Base-by-base conservation (phyloP, 768 basidiomycete species). In the Exsudoporus frostii region DNA sequence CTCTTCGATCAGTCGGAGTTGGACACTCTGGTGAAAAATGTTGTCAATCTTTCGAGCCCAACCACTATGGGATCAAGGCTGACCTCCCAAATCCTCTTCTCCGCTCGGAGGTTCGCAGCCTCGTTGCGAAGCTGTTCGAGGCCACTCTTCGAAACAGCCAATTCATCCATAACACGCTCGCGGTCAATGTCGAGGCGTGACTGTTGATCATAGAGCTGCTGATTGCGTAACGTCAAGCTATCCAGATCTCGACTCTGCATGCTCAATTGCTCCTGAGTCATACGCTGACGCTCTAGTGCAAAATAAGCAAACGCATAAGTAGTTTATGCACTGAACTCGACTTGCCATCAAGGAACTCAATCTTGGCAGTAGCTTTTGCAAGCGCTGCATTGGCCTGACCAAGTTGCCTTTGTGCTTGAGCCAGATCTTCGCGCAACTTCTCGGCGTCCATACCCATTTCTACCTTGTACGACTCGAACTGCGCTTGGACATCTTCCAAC, bases 61-160 rank as follows among this genome's bases (percentile, higher is more conserved):
- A 20, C 5, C n/a, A 4, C 14, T 4, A n/a, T 20, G 6, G 6
- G 22, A 54, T 2, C 33, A 34, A n/a, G 32, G 64, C 79, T 30
- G 48, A 90, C 92, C 85, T 92, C 90, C 88, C 89, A 92, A 33
- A 95, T 90, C 64, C 84, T 87, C 76, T 92, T 95, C 79, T 98
- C 96, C 0, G 93, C 94, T 39, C 88, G 84, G 17, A 97, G 79
- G 66, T 91, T 95, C 3, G 90, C 88, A 57, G 78, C 82, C 61
- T 98, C 95, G 59, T 89, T 91, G 10, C 91, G 83, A 36, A 93
- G 73, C 52, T 89, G 85, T 56, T 95, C 92, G 15, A 86, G 72
- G 22, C 79, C 78, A 24, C 79, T 74, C 55, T 81, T 83, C 3
- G 83, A 76, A 7, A 76, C 69, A 20, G 81, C 74, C 10, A 89